These are phyloP conservation scores for Aureobasidium zeae DNA, from an alignment of 2,329 filamentous ascomycete genomes.

Conservation along the genomic window DNA sequence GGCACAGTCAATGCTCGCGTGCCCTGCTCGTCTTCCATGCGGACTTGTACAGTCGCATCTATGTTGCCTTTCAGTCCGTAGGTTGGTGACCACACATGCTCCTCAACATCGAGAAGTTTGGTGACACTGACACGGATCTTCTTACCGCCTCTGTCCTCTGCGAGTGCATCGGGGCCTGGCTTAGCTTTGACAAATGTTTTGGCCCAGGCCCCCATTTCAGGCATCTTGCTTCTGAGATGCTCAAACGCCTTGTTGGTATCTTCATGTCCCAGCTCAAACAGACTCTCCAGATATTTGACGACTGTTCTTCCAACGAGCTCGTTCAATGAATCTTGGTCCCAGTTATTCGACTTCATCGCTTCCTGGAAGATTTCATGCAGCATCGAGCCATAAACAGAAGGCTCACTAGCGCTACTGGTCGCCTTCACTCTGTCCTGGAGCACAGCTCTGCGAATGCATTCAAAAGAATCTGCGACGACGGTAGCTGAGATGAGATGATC, in stretches of 20 bases:
- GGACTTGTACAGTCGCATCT: slow-evolving; percentile 88
- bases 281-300: slow-evolving; percentile 72
- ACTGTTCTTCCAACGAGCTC: slow-evolving; percentile 59
- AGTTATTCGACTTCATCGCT: slow-evolving; percentile 71
- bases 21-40: slow-evolving; percentile 61
- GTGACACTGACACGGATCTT: slow-evolving; percentile 75
- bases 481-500: slow-evolving; percentile 94
- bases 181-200: slow-evolving; percentile 63
- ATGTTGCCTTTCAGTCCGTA: slow-evolving; percentile 97
- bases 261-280: slow-evolving; percentile 73
- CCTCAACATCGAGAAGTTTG: slow-evolving; percentile 91
- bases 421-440: slow-evolving; percentile 92
- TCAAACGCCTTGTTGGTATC: slow-evolving; percentile 63
- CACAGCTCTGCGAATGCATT: slow-evolving; percentile 80
- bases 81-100: slow-evolving; percentile 97
- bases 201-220: slow-evolving; percentile 75
- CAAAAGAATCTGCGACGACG: slow-evolving; percentile 92
- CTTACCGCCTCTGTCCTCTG: slow-evolving; percentile 69
- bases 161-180: slow-evolving; percentile 60
- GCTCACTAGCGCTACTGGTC: slow-evolving; percentile 66
- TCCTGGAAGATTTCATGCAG: slow-evolving; percentile 94
- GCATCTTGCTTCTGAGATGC: slow-evolving; percentile 74
- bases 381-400: slow-evolving; percentile 85
- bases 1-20: slow-evolving; percentile 68
- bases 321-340: slow-evolving; percentile 61